Evolutionary conservation across 768 basidiomycete species (phyloP), one percentile per base, ranked within the genome.

Genomic region (Kockovaella imperatae): DNA sequence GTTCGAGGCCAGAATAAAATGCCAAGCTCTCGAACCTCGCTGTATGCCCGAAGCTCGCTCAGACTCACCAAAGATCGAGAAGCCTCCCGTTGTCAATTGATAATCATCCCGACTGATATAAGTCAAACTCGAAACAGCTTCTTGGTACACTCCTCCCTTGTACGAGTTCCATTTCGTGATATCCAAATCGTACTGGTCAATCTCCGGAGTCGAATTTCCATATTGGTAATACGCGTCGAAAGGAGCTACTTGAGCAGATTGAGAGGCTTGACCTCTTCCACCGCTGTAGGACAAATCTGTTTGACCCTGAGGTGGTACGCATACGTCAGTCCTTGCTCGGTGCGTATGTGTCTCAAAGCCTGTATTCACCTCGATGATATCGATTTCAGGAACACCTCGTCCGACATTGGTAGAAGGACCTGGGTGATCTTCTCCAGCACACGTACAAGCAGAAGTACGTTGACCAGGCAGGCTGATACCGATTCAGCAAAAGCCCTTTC

Each of bases 391-490:
- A 1, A 86, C 84, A 34, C 83, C 69, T 43, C 88, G 82, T 28
- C 88, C 88, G 35, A 83, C 78, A 55, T 77, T 86, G 3, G 80
- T 76, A 31, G 86, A 86, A 15, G 90, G 90, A 10, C 90, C 90
- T 3, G 90, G 88, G 69, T 95, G 90, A 47, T 66, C 21, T 81
- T 91, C 84, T 10, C 83, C 83, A 18, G 75, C 70, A 66, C 93
- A 96, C 2, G 93, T 96, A 70, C 91, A 96, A 28, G 86, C 77
- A 4, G 85, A 87, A 18, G 95, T 73, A 44, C 81, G 78, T 69
- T 95, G 90, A 11, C 93, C 91, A 1, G 82, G 84, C 29, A 95
- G 83, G 69, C 61, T 66, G 38, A 8, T 38, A 8, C 18, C 5
- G 26, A 8, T 31, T 48, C 38, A 53, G 40, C 49, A 21, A 7